Percentiles rank a stretch among this genome's conserved stretches.
phyloP scores from a whole-genome alignment of 116 monocot species.

The Phalaenopsis hybrid region DNA sequence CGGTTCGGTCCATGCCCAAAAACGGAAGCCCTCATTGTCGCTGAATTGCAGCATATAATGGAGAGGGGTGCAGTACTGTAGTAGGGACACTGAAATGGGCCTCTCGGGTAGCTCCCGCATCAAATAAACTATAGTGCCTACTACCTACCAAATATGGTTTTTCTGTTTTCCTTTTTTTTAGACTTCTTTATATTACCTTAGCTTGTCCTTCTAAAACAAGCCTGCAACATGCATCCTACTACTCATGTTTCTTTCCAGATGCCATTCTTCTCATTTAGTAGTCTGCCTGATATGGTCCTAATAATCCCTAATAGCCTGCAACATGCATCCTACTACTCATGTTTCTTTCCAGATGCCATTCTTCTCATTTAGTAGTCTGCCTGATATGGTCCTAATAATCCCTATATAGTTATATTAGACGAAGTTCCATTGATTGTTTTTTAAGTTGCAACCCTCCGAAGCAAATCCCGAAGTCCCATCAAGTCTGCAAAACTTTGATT shows the following conservation, averaged over 20 bases:
- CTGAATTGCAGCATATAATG: too few relatives aligned
- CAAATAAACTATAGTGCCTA: background rate
- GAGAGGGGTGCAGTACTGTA: too few relatives aligned
- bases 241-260: background rate
- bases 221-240: background rate
- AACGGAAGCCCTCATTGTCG: too few relatives aligned
- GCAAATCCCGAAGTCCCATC: too few relatives aligned
- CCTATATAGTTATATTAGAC: too few relatives aligned
- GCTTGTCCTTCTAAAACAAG: background rate
- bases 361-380: background rate
- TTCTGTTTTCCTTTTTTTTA: background rate
- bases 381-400: background rate
- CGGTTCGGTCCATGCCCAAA: too few relatives aligned
- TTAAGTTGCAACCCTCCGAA: too few relatives aligned
- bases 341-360: background rate
- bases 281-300: background rate
- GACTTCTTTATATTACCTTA: background rate
- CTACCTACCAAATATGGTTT: background rate
- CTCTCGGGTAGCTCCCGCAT: too few relatives aligned
- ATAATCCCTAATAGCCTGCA: too few relatives aligned
- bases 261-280: background rate
- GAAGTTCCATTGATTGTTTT: too few relatives aligned
- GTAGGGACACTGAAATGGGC: too few relatives aligned
- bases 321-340: background rate
- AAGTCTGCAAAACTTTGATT: too few relatives aligned